Conservation (phyloP, 78 protist genomes). For the Paratrimastix pyriformis region DNA sequence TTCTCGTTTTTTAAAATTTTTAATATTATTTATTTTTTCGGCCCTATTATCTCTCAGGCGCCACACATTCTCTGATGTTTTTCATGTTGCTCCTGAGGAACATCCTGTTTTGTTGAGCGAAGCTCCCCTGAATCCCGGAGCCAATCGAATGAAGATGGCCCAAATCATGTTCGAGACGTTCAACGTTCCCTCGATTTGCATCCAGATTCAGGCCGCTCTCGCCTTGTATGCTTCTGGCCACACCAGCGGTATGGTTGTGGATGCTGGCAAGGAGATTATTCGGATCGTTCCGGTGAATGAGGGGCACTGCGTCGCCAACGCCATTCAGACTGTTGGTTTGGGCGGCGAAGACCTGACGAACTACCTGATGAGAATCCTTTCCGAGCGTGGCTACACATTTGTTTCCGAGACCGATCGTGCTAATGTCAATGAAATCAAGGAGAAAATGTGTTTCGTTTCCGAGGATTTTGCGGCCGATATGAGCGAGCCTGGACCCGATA, state of each 20-base stretch:
- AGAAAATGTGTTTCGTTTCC: not conserved
- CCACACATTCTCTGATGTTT: constrained; percentile 87
- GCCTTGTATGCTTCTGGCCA: constrained; percentile 79
- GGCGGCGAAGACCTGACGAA: not conserved
- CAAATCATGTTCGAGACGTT: constrained; percentile 93
- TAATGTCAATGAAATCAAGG: not conserved
- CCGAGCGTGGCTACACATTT: not conserved
- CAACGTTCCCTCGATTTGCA: constrained; percentile 75
- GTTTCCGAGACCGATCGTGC: not conserved
- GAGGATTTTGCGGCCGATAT: not conserved
- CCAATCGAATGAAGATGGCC: constrained; percentile 83
- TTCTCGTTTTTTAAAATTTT: too few relatives aligned
- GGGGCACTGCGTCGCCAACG: not conserved
- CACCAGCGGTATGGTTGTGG: not conserved
- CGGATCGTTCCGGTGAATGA: not conserved
- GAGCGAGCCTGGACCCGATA: not conserved
- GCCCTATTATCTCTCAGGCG: too few relatives aligned
- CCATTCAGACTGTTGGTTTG: not conserved
- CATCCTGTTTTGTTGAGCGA: constrained; percentile 88
- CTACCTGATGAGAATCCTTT: not conserved
- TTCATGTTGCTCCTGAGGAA: constrained; percentile 88
- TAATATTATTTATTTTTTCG: too few relatives aligned
- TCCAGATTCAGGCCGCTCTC: constrained; percentile 72
- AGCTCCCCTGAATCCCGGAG: constrained; percentile 89
- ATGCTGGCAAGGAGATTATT: not conserved